Conservation (phyloP, 1,284 basidiomycete species). For the Cronartium quercuum region DNA sequence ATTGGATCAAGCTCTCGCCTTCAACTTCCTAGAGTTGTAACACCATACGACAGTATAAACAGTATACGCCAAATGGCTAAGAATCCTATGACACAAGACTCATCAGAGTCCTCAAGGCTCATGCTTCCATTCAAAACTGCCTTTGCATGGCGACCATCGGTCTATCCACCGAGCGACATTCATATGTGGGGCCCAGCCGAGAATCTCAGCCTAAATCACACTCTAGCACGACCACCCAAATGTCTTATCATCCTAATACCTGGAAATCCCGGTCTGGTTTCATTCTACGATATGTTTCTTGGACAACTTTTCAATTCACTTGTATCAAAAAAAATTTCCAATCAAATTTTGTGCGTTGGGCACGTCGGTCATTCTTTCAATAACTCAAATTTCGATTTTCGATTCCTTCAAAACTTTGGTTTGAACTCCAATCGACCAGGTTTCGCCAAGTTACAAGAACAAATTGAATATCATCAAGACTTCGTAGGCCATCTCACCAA, state of each 20-base stretch:
- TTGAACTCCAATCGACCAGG: not conserved
- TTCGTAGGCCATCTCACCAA: conserved; percentile 1
- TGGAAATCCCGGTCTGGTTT: conserved; percentile 29
- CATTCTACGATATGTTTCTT: conserved; percentile 25
- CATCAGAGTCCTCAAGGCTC: not conserved
- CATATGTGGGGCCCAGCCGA: not conserved
- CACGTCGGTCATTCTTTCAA: conserved; percentile 35
- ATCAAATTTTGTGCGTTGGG: conserved; percentile 7
- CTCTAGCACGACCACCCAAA: not conserved
- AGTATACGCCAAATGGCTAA: too few relatives aligned
- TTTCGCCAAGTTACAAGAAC: conserved; percentile 1
- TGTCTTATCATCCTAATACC: conserved; percentile 27
- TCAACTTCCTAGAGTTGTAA: too few relatives aligned
- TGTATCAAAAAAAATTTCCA: not conserved
- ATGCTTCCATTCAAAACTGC: not conserved
- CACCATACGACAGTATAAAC: too few relatives aligned
- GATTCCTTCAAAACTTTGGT: conserved; percentile 26
- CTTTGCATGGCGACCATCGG: not conserved
- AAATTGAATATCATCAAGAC: conserved; percentile 20
- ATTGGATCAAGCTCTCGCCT: too few relatives aligned
- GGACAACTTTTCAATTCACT: not conserved
- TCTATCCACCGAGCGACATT: conserved; percentile 1
- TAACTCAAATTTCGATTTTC: conserved; percentile 15
- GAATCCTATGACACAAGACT: not conserved
- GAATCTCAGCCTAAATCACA: not conserved